phyloP scores from a whole-genome alignment of 179 eudicot genomes.

The Corrigiola litoralis region DNA sequence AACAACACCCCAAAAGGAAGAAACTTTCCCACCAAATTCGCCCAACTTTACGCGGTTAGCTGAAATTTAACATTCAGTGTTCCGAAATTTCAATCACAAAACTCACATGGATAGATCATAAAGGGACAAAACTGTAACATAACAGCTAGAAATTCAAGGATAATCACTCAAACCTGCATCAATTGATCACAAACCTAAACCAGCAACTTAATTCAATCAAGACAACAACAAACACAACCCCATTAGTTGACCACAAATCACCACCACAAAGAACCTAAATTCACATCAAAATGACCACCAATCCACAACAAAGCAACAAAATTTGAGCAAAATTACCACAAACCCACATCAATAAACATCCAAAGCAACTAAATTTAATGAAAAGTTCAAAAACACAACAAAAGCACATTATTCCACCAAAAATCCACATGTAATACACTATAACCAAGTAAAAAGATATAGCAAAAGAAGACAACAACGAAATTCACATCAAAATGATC shows the following conservation, averaged over 20 bases:
- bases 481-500: constrained; percentile 9
- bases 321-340: not conserved
- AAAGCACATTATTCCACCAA: not conserved
- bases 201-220: not conserved
- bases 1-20: no score
- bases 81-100: no score
- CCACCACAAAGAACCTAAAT: not conserved
- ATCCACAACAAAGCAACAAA: not conserved
- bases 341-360: not conserved
- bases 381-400: not conserved
- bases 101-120: no score
- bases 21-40: no score
- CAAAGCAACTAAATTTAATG: not conserved
- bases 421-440: no score
- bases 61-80: no score
- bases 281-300: not conserved
- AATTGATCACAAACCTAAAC: not conserved
- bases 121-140: no score
- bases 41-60: no score
- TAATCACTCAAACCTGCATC: not conserved
- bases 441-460: no score
- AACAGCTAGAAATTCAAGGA: not conserved
- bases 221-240: not conserved
- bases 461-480: not conserved
- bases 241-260: not conserved